These are phyloP conservation scores for Fusarium setosum DNA, from an alignment of 2,329 filamentous ascomycete species.

Conservation along the genomic window DNA sequence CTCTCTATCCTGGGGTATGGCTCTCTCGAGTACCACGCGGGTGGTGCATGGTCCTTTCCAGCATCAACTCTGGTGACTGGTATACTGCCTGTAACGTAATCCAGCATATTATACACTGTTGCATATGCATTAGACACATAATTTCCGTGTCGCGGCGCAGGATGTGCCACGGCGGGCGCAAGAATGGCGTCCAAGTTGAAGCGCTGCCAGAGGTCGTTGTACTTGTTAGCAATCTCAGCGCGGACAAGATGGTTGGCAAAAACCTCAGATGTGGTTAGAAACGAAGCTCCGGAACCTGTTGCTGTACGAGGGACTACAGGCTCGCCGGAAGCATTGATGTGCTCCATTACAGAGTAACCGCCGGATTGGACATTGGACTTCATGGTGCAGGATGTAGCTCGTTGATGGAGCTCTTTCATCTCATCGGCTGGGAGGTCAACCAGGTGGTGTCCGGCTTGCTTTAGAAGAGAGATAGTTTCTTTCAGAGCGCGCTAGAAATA, in stretches of 20 bases:
- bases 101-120: too few relatives aligned
- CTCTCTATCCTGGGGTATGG: too few relatives aligned
- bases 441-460: not conserved
- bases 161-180: not conserved
- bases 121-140: too few relatives aligned
- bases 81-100: too few relatives aligned
- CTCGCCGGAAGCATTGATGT: constrained; percentile 4
- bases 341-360: not conserved
- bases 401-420: not conserved
- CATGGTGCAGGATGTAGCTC: constrained; percentile 2
- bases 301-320: constrained; percentile 4
- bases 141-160: not conserved
- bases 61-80: too few relatives aligned
- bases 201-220: constrained; percentile 1
- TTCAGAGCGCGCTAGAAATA: not conserved
- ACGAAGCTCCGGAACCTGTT: not conserved
- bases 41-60: too few relatives aligned
- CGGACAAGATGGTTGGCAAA: too few relatives aligned
- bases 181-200: not conserved
- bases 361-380: constrained; percentile 6
- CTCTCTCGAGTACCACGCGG: too few relatives aligned
- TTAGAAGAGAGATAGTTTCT: not conserved
- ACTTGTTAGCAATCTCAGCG: not conserved
- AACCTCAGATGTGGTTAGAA: too few relatives aligned
- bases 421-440: not conserved